phyloP scores from a whole-genome alignment of 2,329 filamentous ascomycete genomes.

The Ceratocystis harringtonii region DNA sequence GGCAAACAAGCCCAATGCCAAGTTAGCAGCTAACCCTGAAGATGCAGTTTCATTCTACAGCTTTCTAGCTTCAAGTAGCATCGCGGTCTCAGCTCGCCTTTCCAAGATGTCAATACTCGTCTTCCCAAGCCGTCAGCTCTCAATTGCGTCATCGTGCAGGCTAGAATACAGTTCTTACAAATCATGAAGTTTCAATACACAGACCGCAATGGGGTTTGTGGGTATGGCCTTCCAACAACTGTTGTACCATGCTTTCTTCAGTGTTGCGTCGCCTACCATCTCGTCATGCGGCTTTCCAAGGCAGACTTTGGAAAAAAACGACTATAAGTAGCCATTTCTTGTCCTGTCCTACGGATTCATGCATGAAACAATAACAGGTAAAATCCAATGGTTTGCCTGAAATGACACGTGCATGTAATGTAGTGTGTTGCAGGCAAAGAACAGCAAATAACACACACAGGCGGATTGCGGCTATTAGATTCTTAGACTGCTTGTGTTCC shows the following conservation, averaged over 20 bases:
- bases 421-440: neutral
- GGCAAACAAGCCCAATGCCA: neutral
- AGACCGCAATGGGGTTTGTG: conserved; percentile 4
- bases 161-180: neutral
- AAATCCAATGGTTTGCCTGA: neutral
- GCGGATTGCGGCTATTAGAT: neutral
- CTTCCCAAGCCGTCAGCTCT: neutral
- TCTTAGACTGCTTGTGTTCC: neutral
- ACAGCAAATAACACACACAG: neutral
- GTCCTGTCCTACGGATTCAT: neutral
- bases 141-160: conserved; percentile 1
- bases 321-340: neutral
- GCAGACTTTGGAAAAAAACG: neutral
- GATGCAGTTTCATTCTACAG: neutral
- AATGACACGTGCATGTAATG: neutral
- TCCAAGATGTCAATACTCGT: no score
- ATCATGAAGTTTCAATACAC: neutral
- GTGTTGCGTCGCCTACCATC: no score
- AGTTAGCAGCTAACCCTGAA: no score
- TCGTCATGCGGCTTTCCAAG: neutral
- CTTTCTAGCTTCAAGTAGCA: neutral
- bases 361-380: neutral
- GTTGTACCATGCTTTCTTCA: neutral
- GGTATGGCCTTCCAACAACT: neutral
- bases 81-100: neutral